phyloP scores from a whole-genome alignment of 345 rosid species.

The Cardamine chenopodiifolia region DNA sequence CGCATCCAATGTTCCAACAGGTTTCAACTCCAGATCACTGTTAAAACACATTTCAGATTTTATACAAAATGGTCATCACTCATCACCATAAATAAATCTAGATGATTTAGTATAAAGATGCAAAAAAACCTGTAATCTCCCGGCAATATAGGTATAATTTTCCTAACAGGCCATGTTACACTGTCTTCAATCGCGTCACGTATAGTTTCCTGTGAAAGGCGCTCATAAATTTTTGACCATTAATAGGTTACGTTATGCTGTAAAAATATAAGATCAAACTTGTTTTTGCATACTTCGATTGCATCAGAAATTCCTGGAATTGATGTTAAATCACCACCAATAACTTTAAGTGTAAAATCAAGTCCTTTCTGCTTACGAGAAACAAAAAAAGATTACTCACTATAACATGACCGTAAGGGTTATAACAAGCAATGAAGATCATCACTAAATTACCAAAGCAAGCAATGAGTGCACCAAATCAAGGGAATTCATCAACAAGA shows the following conservation, averaged over 20 bases:
- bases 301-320: slow-evolving; percentile 88
- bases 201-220: slow-evolving; percentile 67
- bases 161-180: slow-evolving; percentile 89
- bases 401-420: not conserved
- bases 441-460: slow-evolving; percentile 49
- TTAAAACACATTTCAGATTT: slow-evolving; percentile 9
- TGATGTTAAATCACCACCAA: slow-evolving; percentile 80
- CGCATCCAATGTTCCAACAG: slow-evolving; percentile 86
- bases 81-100: not conserved
- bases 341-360: slow-evolving; percentile 70
- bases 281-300: slow-evolving; percentile 62
- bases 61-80: not conserved
- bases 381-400: not conserved
- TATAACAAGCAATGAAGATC: not conserved
- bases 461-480: slow-evolving; percentile 94
- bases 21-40: slow-evolving; percentile 84
- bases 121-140: slow-evolving; percentile 81
- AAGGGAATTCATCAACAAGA: slow-evolving; percentile 76
- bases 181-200: slow-evolving; percentile 85
- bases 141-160: slow-evolving; percentile 73
- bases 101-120: slow-evolving; percentile 1
- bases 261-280: not conserved
- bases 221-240: not conserved
- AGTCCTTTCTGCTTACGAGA: slow-evolving; percentile 63
- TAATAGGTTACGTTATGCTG: not conserved